A percentile compares a stretch with the other conserved stretches of the same genome.
Evolutionary conservation across 768 basidiomycete genomes (phyloP).

Genomic region (Mrakia frigida): DNA sequence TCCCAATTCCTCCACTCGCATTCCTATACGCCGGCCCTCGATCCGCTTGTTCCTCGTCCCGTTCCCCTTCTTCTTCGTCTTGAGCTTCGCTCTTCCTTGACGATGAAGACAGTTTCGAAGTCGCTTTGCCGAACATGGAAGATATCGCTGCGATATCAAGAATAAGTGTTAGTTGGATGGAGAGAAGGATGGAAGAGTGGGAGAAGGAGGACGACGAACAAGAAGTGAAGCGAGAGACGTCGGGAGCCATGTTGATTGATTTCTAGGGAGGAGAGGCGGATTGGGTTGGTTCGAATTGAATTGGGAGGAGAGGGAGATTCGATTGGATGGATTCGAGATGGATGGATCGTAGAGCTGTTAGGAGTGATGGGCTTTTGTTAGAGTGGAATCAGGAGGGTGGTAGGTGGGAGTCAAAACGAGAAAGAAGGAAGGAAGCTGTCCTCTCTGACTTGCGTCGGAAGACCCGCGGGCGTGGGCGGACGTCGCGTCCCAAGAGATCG

Average conservation of each 20-base stretch:
- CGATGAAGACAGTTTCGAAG: neutral
- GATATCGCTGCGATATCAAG: neutral
- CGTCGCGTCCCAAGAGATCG: conserved; percentile 6
- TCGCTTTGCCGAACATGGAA: neutral
- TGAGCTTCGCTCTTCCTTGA: neutral
- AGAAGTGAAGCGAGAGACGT: neutral
- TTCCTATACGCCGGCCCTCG: conserved; percentile 20
- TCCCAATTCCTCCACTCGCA: conserved; percentile 24
- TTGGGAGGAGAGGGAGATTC: neutral
- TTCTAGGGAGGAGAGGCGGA: neutral
- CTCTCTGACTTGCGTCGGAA: too few species aligned
- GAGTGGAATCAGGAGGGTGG: neutral
- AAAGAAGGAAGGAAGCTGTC: too few species aligned
- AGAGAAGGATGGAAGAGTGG: neutral
- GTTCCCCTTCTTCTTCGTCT: neutral
- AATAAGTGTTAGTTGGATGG: neutral
- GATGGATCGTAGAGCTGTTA: too few species aligned
- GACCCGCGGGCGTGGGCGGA: too few species aligned
- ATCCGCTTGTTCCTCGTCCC: neutral
- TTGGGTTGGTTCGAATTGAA: too few species aligned
- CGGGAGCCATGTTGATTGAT: conserved; percentile 8
- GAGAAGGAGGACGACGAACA: neutral
- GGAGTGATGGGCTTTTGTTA: too few species aligned
- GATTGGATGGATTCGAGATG: neutral
- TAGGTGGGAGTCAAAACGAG: neutral